Base-by-base conservation (phyloP, 2,329 filamentous ascomycete species). In the Xylaria sp. region DNA sequence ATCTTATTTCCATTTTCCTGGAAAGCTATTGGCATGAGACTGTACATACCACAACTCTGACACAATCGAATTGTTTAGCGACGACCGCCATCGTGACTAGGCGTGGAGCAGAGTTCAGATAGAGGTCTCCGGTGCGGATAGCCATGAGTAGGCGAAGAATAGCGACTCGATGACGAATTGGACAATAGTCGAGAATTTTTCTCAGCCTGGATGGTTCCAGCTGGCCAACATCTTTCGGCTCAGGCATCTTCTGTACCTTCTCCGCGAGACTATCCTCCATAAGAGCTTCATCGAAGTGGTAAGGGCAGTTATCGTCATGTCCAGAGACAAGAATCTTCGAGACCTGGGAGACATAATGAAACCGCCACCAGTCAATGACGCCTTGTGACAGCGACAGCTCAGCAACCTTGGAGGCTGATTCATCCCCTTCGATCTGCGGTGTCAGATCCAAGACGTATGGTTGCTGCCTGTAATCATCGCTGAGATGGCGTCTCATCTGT, bases 1-100 rank as follows among this genome's bases (percentile, higher is more conserved):
- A 41, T 56, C 25, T n/a, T 25, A 18, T 20, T 71, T 65, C 25
- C 41, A 60, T 9, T 23, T 41, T 15, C 23, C 34, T n/a, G 15
- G 54, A 1, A 34, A 20, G n/a, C 9, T 32, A 15, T 25, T 28
- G 10, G 8, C 13, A 37, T 18, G n/a, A 28, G 18, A 15, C 7
- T 58, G 23, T 41, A 77, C 82, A 75, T 71, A 84, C 84, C 23
- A 89, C 77, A 8, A 82, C 76, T 4, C 74, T 70, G 1, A 78
- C 76, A 65, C 88, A 86, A 34, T 89, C 87, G 60, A 91, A 85
- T 48, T 89, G 82, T 68, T 87, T 87, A 8, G 89, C 87, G 9
- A 92, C 78, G 2, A 86, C 87, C 41, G 88, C 86, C n/a, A 92
- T 83, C 0, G 90, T 92, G 84, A 89, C 92, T 46, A 91, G 80